phyloP scores from a whole-genome alignment of 257 asterid genomes.

The Nicotiana knightiana region DNA sequence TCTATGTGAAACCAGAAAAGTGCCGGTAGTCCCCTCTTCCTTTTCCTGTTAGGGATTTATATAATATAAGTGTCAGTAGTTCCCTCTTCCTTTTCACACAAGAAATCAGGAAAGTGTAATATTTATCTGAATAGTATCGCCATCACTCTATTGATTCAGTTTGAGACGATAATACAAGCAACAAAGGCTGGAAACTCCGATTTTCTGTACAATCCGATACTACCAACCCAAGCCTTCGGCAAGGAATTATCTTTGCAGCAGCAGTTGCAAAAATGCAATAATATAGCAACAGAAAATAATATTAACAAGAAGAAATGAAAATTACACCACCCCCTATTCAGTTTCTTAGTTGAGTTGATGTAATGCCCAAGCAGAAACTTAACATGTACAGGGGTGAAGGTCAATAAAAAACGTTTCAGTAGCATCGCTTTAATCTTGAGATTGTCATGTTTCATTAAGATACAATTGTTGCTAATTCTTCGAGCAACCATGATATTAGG shows the following conservation, averaged over 20 bases:
- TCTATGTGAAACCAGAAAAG: too few relatives aligned
- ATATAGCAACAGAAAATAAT: neutral
- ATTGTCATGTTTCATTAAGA: neutral
- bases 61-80: neutral
- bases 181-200: neutral
- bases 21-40: too few relatives aligned
- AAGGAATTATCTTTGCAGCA: neutral
- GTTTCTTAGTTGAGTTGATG: neutral
- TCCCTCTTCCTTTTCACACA: neutral
- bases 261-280: neutral
- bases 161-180: neutral
- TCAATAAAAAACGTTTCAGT: neutral
- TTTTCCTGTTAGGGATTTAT: neutral
- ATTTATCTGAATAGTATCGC: conserved; percentile 2
- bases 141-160: neutral
- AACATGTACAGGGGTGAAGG: neutral
- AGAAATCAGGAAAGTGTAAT: conserved; percentile 2
- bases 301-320: neutral
- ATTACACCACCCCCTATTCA: neutral
- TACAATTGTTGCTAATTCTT: neutral
- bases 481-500: neutral
- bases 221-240: neutral
- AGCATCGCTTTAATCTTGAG: neutral
- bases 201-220: too few relatives aligned
- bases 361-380: neutral